A percentile compares a stretch with the other conserved stretches of the same genome.
phyloP scores from a whole-genome alignment of 2,329 filamentous ascomycete genomes.

The Colletotrichum chrysophilum region DNA sequence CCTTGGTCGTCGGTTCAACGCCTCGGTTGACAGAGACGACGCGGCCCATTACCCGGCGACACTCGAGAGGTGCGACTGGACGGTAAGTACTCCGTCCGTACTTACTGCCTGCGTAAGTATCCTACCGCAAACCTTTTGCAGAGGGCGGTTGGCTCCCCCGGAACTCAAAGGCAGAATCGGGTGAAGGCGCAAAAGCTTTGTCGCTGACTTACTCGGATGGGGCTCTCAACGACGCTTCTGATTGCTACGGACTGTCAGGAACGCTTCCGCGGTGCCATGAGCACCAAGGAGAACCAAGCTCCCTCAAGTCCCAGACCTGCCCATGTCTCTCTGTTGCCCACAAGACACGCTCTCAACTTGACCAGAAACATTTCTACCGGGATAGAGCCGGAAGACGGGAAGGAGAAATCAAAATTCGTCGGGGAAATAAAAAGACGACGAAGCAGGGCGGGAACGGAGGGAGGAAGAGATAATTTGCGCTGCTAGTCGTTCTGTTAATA shows the following conservation, averaged over 20 bases:
- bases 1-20: not conserved
- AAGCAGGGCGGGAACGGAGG: not conserved
- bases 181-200: constrained; percentile 11
- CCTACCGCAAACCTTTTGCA: not conserved
- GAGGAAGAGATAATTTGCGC: not conserved
- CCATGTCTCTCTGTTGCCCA: not conserved
- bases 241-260: constrained; percentile 18
- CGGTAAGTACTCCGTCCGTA: not conserved
- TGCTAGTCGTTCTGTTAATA: not conserved
- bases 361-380: constrained; percentile 15
- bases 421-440: not conserved
- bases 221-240: constrained; percentile 8
- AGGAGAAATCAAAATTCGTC: not conserved
- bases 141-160: not conserved
- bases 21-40: not conserved
- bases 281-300: not conserved
- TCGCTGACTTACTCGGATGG: constrained; percentile 17
- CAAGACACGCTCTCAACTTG: not conserved
- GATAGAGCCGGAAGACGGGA: constrained; percentile 5
- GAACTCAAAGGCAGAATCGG: not conserved
- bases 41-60: not conserved
- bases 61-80: not conserved
- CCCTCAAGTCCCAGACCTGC: constrained; percentile 9
- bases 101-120: not conserved
- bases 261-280: constrained; percentile 18